Evolutionary conservation across 768 basidiomycete genomes (phyloP).

Genomic region (Mycena venus): DNA sequence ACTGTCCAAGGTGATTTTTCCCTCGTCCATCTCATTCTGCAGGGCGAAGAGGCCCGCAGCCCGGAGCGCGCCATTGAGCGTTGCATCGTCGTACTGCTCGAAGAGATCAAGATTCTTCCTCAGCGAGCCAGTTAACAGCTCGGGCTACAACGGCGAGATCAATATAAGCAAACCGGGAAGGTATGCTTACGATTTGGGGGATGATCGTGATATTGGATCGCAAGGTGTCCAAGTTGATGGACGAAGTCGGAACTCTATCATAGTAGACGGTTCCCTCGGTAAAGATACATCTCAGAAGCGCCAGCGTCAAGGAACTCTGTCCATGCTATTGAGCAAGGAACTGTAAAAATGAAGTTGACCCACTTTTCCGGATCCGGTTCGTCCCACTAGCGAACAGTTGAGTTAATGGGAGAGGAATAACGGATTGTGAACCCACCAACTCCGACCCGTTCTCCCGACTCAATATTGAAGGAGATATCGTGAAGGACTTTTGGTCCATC

Average conservation of each 20-base stretch:
- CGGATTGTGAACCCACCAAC: conserved; percentile 39
- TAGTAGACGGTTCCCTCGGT: background rate
- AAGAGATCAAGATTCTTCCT: conserved; percentile 64
- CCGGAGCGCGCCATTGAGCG: conserved; percentile 51
- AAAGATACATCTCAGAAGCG: conserved; percentile 56
- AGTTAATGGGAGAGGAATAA: background rate
- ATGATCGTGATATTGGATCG: background rate
- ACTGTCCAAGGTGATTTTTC: conserved; percentile 45
- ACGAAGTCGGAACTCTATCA: background rate
- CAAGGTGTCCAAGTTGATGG: background rate
- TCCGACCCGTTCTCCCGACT: background rate
- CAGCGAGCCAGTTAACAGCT: conserved; percentile 57
- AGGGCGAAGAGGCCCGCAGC: conserved; percentile 51
- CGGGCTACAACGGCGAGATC: conserved; percentile 34
- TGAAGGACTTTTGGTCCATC: background rate
- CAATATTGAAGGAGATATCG: background rate
- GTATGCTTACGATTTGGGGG: background rate
- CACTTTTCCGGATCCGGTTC: too few relatives aligned
- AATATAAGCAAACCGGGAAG: background rate
- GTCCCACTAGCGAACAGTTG: conserved; percentile 34
- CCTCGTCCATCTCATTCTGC: conserved; percentile 50
- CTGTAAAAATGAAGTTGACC: too few relatives aligned
- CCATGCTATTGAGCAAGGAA: too few relatives aligned
- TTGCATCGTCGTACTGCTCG: too few relatives aligned
- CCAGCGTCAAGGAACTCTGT: too few relatives aligned